Conservation (phyloP, 768 basidiomycete genomes). For the Tricholoma sp. region DNA sequence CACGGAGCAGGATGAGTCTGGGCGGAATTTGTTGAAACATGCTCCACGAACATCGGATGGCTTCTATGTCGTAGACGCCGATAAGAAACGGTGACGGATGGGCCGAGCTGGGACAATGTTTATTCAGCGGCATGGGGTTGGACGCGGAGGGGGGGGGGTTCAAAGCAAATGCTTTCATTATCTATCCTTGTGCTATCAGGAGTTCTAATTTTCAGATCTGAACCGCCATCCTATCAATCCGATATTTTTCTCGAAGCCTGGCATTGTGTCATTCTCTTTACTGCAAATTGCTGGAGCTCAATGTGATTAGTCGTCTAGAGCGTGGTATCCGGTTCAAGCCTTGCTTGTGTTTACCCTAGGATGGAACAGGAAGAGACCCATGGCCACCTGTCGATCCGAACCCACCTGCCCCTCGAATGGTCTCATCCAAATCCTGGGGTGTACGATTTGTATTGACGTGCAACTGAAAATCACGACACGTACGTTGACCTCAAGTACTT, state of each 20-base stretch:
- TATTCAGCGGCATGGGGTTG: not conserved
- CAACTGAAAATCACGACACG: conserved; percentile 21
- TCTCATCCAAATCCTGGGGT: conserved; percentile 75
- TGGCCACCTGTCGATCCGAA: conserved; percentile 97
- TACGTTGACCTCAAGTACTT: conserved; percentile 81
- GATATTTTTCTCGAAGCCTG: not conserved
- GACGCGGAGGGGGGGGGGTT: no score
- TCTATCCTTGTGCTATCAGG: not conserved
- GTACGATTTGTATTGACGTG: not conserved
- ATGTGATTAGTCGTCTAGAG: not conserved
- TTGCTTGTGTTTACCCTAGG: not conserved
- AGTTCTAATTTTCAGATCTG: not conserved
- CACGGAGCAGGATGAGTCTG: conserved; percentile 16
- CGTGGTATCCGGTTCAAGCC: not conserved
- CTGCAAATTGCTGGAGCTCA: not conserved
- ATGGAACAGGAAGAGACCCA: conserved; percentile 29
- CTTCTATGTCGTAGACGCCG: conserved; percentile 61
- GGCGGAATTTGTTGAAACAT: conserved; percentile 43
- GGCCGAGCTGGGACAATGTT: not conserved
- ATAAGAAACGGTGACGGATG: conserved; percentile 23
- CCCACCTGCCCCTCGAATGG: conserved; percentile 76
- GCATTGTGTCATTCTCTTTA: no score
- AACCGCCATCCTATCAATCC: not conserved
- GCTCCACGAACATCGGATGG: conserved; percentile 46
- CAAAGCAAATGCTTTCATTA: not conserved